Conservation (phyloP, 2,329 filamentous ascomycete genomes). For the Fusarium humuli region DNA sequence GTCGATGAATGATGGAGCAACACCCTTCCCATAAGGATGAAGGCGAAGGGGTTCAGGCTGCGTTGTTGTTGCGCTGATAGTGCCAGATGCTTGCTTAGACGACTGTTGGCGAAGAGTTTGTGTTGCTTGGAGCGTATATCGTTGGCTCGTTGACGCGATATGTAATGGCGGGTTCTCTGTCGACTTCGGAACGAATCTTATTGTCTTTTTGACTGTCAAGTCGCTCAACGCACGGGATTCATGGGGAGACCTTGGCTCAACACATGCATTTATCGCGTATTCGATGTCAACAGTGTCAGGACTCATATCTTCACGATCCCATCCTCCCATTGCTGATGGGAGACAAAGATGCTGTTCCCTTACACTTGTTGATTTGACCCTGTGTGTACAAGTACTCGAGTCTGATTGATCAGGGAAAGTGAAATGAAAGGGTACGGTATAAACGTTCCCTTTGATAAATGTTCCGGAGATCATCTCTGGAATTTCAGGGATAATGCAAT, state of each 20-base stretch:
- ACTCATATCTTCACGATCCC: neutral
- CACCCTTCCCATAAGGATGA: neutral
- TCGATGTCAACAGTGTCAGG: neutral
- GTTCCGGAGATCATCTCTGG: neutral
- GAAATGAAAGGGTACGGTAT: neutral
- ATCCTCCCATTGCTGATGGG: neutral
- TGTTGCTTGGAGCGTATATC: neutral
- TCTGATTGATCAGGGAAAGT: neutral
- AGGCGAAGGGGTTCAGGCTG: neutral
- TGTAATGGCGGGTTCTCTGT: neutral
- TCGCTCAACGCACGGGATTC: too few relatives aligned
- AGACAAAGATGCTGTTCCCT: neutral
- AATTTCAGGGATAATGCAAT: neutral
- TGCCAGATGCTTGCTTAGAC: neutral
- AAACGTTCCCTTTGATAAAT: neutral
- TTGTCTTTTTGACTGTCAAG: neutral
- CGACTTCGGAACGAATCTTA: neutral
- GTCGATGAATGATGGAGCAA: neutral
- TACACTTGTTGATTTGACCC: neutral
- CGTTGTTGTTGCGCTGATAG: neutral
- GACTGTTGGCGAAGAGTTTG: neutral
- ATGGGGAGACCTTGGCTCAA: neutral
- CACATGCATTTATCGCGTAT: neutral
- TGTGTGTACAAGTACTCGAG: neutral
- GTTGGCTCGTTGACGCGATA: neutral